These are phyloP conservation scores for Rhododendron ferrugineum DNA, from an alignment of 148 eudicot species.

Conservation along the genomic window DNA sequence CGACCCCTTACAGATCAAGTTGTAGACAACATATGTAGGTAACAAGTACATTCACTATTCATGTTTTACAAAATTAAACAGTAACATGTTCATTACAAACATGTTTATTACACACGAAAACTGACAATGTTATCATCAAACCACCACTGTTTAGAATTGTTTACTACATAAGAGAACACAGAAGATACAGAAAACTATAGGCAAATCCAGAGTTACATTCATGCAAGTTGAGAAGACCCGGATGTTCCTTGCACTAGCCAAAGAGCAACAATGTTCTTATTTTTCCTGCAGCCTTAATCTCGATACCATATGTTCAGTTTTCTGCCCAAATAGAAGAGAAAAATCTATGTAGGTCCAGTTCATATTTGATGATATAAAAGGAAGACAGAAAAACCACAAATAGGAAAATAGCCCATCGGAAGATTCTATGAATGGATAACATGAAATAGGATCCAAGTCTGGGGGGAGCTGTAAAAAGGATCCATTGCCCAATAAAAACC, in stretches of 20 bases:
- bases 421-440: background rate
- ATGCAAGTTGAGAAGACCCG: background rate
- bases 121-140: background rate
- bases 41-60: background rate
- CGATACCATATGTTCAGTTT: slow-evolving; percentile 72
- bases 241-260: background rate
- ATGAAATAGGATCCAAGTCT: background rate
- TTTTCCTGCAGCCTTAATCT: slow-evolving; percentile 42
- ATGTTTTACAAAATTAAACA: too few relatives aligned
- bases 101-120: background rate
- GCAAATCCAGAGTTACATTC: background rate
- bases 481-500: background rate
- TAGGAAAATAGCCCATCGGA: background rate
- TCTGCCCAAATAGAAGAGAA: slow-evolving; percentile 33
- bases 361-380: background rate
- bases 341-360: background rate
- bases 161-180: background rate
- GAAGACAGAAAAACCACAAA: background rate
- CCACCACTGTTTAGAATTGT: background rate
- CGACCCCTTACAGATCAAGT: background rate
- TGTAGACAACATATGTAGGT: background rate
- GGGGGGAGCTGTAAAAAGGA: background rate
- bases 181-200: background rate
- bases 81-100: background rate
- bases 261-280: background rate